phyloP scores from a whole-genome alignment of 1,284 basidiomycete species.

The Austroboletus rostrupii region DNA sequence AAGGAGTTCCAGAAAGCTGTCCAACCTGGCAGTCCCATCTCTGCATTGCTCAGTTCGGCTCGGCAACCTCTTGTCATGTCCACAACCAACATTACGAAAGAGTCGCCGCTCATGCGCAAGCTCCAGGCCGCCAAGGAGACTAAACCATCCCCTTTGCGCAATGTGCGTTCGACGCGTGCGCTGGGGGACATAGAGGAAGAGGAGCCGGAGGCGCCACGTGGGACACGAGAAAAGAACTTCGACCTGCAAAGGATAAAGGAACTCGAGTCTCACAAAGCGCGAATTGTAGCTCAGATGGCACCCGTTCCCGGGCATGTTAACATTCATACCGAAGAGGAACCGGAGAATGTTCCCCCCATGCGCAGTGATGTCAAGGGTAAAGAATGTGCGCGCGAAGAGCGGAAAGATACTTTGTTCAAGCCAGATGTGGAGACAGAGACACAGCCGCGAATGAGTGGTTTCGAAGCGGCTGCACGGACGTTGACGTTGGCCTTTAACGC shows the following conservation, averaged over 20 bases:
- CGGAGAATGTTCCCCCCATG: conserved; percentile 41
- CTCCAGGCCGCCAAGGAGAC: conserved; percentile 44
- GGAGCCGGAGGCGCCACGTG: conserved; percentile 32
- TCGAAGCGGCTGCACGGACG: conserved; percentile 65
- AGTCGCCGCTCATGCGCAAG: conserved; percentile 56
- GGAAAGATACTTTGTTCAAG: conserved; percentile 17
- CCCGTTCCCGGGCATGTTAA: conserved; percentile 42
- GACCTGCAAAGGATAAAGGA: conserved; percentile 61
- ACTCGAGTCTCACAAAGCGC: conserved; percentile 80
- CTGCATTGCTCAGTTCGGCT: conserved; percentile 85
- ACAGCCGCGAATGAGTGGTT: conserved; percentile 47
- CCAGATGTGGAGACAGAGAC: conserved; percentile 21
- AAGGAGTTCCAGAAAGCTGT: conserved; percentile 94
- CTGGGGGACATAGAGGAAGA: conserved; percentile 54
- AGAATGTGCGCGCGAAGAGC: conserved; percentile 32
- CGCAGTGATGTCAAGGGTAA: conserved; percentile 31
- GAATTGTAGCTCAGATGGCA: conserved; percentile 88
- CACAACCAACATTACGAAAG: conserved; percentile 43
- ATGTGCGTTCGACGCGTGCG: conserved; percentile 30
- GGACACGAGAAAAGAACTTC: conserved; percentile 42
- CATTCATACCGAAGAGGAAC: conserved; percentile 36
- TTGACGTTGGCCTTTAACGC: conserved; percentile 69
- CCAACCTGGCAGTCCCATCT: conserved; percentile 92
- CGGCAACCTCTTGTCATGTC: conserved; percentile 80
- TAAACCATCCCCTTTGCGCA: conserved; percentile 36